Evolutionary conservation across 2,329 filamentous ascomycete species (phyloP), one percentile per base, ranked within the genome.

Genomic region (Aspergillaceae sp.): DNA sequence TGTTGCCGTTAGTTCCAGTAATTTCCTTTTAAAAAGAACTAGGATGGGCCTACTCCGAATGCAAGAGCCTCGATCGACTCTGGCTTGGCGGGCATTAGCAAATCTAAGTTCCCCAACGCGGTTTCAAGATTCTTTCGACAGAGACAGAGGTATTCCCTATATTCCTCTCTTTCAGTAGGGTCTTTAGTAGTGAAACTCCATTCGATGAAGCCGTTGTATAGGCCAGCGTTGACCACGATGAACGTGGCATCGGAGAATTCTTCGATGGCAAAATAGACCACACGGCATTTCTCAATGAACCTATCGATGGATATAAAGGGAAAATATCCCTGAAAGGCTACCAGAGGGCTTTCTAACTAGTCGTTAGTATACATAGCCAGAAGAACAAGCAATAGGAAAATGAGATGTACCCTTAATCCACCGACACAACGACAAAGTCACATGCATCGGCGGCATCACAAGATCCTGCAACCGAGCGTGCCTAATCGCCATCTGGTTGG

Each of bases 41-140:
- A 7, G 4, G n/a, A 40, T 8, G 27, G 33, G 63, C 73, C 55
- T 61, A 81, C 80, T 0, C 75, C 79, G 5, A 83, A 63, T n/a
- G 77, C 56, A 3, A 84, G 66, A 7, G 80, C 77, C 51, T 80
- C 73, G 26, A 83, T 72, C 38, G 75, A 82, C 65, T 76, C 72
- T 34, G 72, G 61, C 29, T 68, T 77, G 27, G 77, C 70, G 1
- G 79, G 75, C 55, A 82, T 65, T 51, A 83, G 71, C 27, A 84
- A 64, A 8, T 75, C 75, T 46, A 82, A 65, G 52, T 75, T 66
- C 19, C 66, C 64, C 33, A 74, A 58, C 3, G 68, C 68, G 1
- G 61, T 64, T 49, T 75, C 70, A 11, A 76, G 55, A 42, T 76
- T 76, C 10, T 60, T 52, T 29, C 63, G 66, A 50, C 73, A 73